Evolutionary conservation across 192 early-diverging fungal genomes (phyloP).

Genomic region (Podila verticillata): DNA sequence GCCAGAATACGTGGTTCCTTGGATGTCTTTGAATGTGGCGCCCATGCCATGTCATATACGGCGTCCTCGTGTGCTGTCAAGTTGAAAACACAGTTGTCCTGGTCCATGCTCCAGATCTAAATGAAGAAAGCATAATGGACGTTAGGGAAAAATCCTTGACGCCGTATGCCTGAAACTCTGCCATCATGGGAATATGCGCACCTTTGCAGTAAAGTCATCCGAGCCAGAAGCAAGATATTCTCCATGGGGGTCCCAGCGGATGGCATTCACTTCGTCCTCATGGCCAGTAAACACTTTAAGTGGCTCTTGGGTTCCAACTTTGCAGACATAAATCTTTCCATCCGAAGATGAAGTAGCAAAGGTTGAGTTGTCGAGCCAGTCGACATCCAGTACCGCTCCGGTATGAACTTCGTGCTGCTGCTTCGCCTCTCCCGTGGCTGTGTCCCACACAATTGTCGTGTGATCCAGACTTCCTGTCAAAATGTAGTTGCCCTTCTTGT

Average conservation of each 20-base stretch:
- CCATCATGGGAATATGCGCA: slow-evolving; percentile 7
- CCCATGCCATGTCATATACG: slow-evolving; percentile 86
- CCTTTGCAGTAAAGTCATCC: slow-evolving; percentile 80
- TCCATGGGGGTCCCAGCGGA: slow-evolving; percentile 78
- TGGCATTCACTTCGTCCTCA: slow-evolving; percentile 80
- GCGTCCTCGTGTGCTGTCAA: slow-evolving; percentile 78
- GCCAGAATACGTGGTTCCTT: slow-evolving; percentile 66
- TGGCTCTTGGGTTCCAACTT: slow-evolving; percentile 73
- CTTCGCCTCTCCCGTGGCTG: slow-evolving; percentile 71
- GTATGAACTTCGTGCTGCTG: slow-evolving; percentile 71
- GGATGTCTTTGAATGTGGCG: slow-evolving; percentile 62
- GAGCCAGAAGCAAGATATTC: slow-evolving; percentile 78
- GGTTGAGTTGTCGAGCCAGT: slow-evolving; percentile 92
- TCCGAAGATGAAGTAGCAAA: slow-evolving; percentile 92
- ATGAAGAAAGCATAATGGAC: neutral
- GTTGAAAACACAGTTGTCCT: slow-evolving; percentile 64
- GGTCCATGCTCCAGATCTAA: slow-evolving; percentile 72
- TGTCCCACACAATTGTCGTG: slow-evolving; percentile 88
- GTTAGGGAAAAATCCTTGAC: neutral
- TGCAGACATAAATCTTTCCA: slow-evolving; percentile 82
- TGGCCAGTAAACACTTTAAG: slow-evolving; percentile 82
- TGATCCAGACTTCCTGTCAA: slow-evolving; percentile 83
- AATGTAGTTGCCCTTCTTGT: slow-evolving; percentile 78
- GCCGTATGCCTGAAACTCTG: neutral
- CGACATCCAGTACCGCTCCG: slow-evolving; percentile 82